Evolutionary conservation across 805 yeast species (phyloP).

Genomic region (Metschnikowia corniflorae): DNA sequence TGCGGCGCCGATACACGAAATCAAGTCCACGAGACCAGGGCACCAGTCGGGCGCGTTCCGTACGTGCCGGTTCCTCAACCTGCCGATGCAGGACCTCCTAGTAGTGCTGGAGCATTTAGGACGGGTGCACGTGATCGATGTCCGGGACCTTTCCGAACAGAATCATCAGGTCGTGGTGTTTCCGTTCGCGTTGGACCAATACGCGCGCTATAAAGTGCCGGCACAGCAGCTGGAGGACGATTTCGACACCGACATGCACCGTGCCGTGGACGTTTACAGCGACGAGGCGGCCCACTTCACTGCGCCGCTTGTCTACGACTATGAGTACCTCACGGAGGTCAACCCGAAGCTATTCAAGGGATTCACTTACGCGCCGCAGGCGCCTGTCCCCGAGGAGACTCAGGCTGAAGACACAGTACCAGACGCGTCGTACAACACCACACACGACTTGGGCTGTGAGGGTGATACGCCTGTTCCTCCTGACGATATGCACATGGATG

Average conservation of each 20-base stretch:
- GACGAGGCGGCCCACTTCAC: constrained; percentile 17
- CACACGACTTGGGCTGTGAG: too few relatives aligned
- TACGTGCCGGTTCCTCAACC: constrained; percentile 46
- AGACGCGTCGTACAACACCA: background rate
- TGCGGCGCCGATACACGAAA: constrained; percentile 45
- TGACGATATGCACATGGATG: background rate
- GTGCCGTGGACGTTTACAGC: constrained; percentile 11
- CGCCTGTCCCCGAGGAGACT: background rate
- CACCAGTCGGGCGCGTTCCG: constrained; percentile 65
- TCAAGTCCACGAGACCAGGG: constrained; percentile 57
- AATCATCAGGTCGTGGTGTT: constrained; percentile 60
- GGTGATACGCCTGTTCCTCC: background rate
- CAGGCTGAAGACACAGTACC: background rate
- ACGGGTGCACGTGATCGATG: constrained; percentile 78
- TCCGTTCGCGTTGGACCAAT: constrained; percentile 49
- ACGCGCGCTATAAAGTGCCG: constrained; percentile 24
- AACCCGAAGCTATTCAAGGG: constrained; percentile 39
- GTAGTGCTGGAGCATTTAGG: constrained; percentile 83
- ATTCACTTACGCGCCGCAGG: constrained; percentile 29
- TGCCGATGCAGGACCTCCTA: constrained; percentile 72
- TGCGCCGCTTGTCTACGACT: constrained; percentile 42
- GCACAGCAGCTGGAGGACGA: constrained; percentile 4
- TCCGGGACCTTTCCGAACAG: constrained; percentile 50
- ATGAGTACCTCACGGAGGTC: constrained; percentile 32
- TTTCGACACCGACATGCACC: constrained; percentile 5